These are phyloP conservation scores for Tricholoma hemisulphureum DNA, from an alignment of 768 basidiomycete genomes.

Conservation along the genomic window DNA sequence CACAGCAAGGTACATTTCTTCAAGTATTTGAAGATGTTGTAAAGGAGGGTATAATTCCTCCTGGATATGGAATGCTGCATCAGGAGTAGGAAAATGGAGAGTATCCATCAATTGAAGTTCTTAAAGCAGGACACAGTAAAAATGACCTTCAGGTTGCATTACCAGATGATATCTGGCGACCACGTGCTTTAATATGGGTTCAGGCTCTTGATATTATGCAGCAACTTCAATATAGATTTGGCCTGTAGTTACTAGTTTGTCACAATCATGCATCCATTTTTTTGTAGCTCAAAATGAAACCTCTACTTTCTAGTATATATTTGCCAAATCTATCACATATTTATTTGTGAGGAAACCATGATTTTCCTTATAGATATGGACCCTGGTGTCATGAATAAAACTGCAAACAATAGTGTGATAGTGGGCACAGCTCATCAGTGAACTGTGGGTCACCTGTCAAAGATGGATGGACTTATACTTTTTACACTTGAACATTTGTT, in stretches of 20 bases:
- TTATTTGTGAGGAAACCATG: too few species aligned
- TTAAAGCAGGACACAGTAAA: conserved; percentile 8
- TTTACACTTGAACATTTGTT: too few species aligned
- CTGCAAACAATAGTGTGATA: too few species aligned
- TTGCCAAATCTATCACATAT: too few species aligned
- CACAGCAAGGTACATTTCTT: neutral
- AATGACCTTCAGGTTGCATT: conserved; percentile 1
- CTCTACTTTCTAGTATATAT: too few species aligned
- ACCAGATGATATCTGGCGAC: neutral
- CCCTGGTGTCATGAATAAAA: too few species aligned
- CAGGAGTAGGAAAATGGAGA: conserved; percentile 15
- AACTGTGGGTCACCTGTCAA: too few species aligned
- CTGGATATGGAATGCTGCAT: conserved; percentile 10
- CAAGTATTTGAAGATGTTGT: conserved; percentile 1
- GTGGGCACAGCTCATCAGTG: too few species aligned
- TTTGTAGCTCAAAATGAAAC: too few species aligned
- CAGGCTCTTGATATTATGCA: neutral
- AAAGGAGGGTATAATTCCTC: conserved; percentile 4
- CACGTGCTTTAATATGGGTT: neutral
- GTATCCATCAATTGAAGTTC: conserved; percentile 11
- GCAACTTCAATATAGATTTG: neutral
- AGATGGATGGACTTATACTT: too few species aligned
- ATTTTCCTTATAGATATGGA: too few species aligned
- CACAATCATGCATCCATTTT: too few species aligned
- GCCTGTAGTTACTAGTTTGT: neutral